phyloP scores from a whole-genome alignment of 2,329 filamentous ascomycete species.

The Fusarium sp. region DNA sequence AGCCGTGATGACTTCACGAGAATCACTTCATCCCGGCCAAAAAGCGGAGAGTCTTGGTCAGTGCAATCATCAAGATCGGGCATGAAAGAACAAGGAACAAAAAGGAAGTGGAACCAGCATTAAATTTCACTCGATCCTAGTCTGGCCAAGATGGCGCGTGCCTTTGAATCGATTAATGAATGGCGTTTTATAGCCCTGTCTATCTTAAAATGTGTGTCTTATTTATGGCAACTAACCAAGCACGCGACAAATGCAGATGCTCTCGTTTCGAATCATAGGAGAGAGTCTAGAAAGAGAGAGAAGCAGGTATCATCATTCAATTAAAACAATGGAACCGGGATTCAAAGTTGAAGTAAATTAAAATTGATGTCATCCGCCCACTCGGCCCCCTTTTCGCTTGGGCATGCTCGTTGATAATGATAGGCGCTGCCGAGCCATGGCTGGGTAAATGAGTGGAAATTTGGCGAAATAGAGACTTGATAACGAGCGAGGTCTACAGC shows the following conservation, averaged over 20 bases:
- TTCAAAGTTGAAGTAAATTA: slow-evolving; percentile 37
- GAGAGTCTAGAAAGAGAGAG: not conserved
- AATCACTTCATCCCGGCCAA: slow-evolving; percentile 4
- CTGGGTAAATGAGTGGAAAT: slow-evolving; percentile 38
- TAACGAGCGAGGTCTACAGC: not conserved
- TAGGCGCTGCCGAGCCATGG: slow-evolving; percentile 39
- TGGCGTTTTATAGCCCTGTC: not conserved
- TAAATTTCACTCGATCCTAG: slow-evolving; percentile 12
- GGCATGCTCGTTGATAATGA: slow-evolving; percentile 36
- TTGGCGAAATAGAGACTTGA: slow-evolving; percentile 17
- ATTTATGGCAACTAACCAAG: not conserved
- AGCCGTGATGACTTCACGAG: slow-evolving; percentile 17
- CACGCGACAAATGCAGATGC: slow-evolving; percentile 5
- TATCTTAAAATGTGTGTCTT: not conserved
- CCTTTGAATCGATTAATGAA: not conserved
- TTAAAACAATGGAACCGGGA: slow-evolving; percentile 12
- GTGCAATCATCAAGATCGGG: slow-evolving; percentile 2
- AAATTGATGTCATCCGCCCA: slow-evolving; percentile 46
- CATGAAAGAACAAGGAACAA: not conserved
- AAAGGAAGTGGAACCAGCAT: slow-evolving; percentile 6
- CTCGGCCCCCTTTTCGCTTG: slow-evolving; percentile 37
- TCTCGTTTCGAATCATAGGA: not conserved
- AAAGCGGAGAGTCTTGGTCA: slow-evolving; percentile 10
- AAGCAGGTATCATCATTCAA: not conserved
- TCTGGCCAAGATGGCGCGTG: not conserved